A percentile compares a stretch with the other conserved stretches of the same genome.
Conservation (phyloP, 352 stramenopile genomes). For the Phytopythium mirpurense region DNA sequence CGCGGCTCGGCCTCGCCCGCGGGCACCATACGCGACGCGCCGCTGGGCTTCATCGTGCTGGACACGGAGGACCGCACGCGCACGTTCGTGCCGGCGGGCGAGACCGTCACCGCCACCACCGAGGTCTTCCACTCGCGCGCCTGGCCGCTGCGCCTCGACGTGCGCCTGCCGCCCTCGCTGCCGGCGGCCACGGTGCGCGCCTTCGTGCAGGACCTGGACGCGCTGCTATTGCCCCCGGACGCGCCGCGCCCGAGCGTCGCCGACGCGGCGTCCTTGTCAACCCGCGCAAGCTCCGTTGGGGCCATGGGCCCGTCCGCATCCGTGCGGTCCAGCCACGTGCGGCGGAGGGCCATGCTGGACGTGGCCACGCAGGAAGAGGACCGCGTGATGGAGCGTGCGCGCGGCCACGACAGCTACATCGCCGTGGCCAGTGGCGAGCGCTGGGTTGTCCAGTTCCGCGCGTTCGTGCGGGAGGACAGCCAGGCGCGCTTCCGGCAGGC, state of each 20-base stretch:
- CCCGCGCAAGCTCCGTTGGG: conserved; percentile 1
- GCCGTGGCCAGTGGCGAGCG: conserved; percentile 35
- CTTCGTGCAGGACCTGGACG: conserved; percentile 64
- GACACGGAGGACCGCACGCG: conserved; percentile 47
- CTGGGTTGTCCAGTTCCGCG: conserved; percentile 56
- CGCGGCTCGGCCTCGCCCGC: conserved; percentile 23
- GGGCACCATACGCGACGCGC: conserved; percentile 47
- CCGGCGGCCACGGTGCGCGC: conserved; percentile 28
- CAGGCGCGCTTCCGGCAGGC: conserved; percentile 46
- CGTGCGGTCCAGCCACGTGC: background rate
- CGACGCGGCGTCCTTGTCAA: background rate
- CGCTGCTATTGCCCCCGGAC: conserved; percentile 28
- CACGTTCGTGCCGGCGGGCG: conserved; percentile 60
- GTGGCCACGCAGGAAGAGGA: conserved; percentile 45
- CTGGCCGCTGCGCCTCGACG: conserved; percentile 47
- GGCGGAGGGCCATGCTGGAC: conserved; percentile 24
- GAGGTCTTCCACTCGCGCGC: conserved; percentile 46
- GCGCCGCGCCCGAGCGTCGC: background rate
- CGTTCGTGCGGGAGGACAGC: conserved; percentile 41
- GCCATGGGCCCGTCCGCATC: background rate
- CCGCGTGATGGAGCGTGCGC: conserved; percentile 37
- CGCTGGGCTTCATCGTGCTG: conserved; percentile 65
- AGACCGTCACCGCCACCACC: conserved; percentile 43
- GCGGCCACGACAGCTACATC: conserved; percentile 46
- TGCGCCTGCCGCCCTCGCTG: conserved; percentile 34